These are phyloP conservation scores for Ceratobasidium sp. DNA, from an alignment of 1,284 basidiomycete genomes.

Conservation along the genomic window DNA sequence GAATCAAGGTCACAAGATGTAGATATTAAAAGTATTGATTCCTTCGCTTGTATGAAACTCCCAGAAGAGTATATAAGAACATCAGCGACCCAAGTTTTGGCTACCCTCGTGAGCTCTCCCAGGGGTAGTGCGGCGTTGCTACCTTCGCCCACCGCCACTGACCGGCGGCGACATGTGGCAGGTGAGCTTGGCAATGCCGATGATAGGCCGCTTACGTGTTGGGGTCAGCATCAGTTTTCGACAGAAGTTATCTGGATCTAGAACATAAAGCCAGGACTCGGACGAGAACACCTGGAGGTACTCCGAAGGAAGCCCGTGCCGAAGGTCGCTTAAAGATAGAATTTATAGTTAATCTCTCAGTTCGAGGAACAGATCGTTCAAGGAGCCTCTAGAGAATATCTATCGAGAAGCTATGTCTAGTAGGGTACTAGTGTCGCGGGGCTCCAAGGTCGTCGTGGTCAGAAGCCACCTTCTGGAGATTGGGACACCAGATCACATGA, in stretches of 20 bases:
- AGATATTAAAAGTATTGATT: neutral
- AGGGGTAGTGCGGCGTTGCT: constrained; percentile 7
- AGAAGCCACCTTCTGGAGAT: too few species aligned
- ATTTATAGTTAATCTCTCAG: neutral
- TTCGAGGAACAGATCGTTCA: neutral
- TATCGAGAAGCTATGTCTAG: neutral
- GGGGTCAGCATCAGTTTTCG: neutral
- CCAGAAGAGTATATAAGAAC: neutral
- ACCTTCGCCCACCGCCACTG: neutral
- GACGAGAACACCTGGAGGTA: neutral
- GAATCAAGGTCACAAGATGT: constrained; percentile 8
- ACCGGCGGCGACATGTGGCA: constrained; percentile 19
- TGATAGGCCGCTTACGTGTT: constrained; percentile 24
- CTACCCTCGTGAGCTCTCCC: neutral
- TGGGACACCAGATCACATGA: constrained; percentile 1
- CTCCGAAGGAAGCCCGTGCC: constrained; percentile 43
- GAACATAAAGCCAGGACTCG: constrained; percentile 24
- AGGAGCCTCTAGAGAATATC: neutral
- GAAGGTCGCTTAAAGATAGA: neutral
- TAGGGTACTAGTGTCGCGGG: neutral
- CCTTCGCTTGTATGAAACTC: neutral
- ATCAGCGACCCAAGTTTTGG: neutral
- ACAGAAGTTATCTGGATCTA: neutral
- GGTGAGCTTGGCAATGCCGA: constrained; percentile 33
- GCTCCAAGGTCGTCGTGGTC: too few species aligned